Conservation (phyloP, 345 rosid genomes). For the Ceriops tagal region DNA sequence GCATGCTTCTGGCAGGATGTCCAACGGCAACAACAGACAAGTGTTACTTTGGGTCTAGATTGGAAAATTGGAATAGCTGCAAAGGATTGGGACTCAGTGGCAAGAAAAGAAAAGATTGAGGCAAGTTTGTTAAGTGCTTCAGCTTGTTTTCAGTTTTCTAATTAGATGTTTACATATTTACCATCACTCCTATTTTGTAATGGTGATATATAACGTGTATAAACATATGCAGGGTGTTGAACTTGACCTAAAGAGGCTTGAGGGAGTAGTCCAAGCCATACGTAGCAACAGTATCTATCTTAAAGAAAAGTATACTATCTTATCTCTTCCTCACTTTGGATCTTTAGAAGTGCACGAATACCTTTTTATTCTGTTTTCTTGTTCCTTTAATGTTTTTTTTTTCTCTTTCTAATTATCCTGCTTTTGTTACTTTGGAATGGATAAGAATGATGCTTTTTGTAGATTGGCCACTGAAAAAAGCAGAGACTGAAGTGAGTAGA, state of each 20-base stretch:
- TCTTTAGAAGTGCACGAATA: no score
- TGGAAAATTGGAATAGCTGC: constrained; percentile 91
- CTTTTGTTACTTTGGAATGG: no score
- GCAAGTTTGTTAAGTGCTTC: constrained; percentile 30
- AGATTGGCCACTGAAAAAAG: no score
- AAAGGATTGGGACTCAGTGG: constrained; percentile 96
- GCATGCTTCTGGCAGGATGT: constrained; percentile 73
- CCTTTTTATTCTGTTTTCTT: no score
- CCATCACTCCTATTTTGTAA: neutral
- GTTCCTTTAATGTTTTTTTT: no score
- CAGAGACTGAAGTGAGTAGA: no score
- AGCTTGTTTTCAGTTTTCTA: neutral
- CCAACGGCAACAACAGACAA: constrained; percentile 28
- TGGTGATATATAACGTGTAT: neutral
- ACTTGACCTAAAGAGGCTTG: constrained; percentile 72
- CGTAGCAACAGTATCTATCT: constrained; percentile 56
- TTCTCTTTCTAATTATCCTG: no score
- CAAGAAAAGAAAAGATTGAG: constrained; percentile 88
- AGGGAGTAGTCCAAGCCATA: constrained; percentile 59
- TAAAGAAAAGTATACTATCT: constrained; percentile 45
- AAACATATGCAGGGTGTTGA: constrained; percentile 67
- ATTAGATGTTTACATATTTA: constrained; percentile 1
- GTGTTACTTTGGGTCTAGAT: constrained; percentile 60
- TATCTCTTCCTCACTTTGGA: no score
- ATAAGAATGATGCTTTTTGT: no score